A percentile compares a stretch with the other conserved stretches of the same genome.
Evolutionary conservation across 1,284 basidiomycete genomes (phyloP).

Genomic region (Austroboletus novae-zelandiae): DNA sequence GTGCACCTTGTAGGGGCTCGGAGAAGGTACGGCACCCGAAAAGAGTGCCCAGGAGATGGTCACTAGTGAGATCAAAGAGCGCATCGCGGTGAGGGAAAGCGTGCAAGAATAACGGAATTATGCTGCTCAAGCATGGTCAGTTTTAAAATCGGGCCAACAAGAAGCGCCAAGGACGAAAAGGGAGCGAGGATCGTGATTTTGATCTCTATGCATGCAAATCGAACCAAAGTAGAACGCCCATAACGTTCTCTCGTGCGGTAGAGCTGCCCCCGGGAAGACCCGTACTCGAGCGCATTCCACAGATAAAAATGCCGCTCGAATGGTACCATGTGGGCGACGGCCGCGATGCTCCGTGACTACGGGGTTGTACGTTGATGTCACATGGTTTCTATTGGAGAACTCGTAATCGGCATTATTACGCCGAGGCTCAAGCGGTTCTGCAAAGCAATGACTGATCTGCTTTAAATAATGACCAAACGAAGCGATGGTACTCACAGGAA

Average conservation of each 20-base stretch:
- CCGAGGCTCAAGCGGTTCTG: background rate
- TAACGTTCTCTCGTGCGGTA: background rate
- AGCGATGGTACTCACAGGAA: background rate
- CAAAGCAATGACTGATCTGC: background rate
- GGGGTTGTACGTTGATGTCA: background rate
- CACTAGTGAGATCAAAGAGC: slow-evolving; percentile 7
- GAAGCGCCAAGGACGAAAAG: no score
- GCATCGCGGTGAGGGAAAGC: slow-evolving; percentile 3
- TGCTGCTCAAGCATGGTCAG: background rate
- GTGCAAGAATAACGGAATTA: background rate
- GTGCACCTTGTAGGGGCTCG: slow-evolving; percentile 19
- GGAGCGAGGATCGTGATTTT: no score
- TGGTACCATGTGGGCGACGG: background rate
- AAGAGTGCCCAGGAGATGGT: slow-evolving; percentile 12
- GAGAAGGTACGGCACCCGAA: slow-evolving; percentile 5
- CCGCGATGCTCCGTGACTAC: background rate
- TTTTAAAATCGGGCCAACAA: slow-evolving; percentile 1
- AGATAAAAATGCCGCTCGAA: background rate
- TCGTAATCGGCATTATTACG: background rate
- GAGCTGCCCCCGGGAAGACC: background rate
- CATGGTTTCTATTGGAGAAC: background rate
- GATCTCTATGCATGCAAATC: no score
- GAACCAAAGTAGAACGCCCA: background rate
- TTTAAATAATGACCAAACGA: background rate
- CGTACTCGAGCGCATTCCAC: background rate